Evolutionary conservation across 345 rosid species (phyloP).

Genomic region (Lagerstroemia speciosa): DNA sequence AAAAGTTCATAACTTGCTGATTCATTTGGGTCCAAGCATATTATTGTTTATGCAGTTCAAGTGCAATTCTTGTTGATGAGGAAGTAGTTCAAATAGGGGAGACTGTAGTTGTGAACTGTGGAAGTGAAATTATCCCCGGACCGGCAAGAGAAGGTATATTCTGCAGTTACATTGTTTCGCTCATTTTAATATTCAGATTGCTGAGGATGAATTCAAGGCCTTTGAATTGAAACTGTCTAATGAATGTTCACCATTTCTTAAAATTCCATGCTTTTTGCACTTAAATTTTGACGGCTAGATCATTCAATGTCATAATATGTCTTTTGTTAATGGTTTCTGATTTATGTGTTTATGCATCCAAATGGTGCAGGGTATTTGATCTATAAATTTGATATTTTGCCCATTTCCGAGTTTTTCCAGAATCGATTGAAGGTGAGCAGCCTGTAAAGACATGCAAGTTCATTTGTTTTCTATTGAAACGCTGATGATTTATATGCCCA

Average conservation of each 20-base stretch:
- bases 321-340: background rate
- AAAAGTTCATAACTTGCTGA: background rate
- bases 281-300: too few relatives aligned
- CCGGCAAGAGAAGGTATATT: slow-evolving; percentile 51
- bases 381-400: slow-evolving; percentile 63
- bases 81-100: slow-evolving; percentile 35
- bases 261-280: background rate
- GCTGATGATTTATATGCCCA: slow-evolving; percentile 2
- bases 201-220: background rate
- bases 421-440: slow-evolving; percentile 44
- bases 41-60: slow-evolving; percentile 33
- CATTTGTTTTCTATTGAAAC: slow-evolving; percentile 5
- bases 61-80: slow-evolving; percentile 19
- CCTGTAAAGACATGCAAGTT: background rate
- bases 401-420: slow-evolving; percentile 30
- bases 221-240: too few relatives aligned
- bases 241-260: too few relatives aligned
- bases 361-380: slow-evolving; percentile 43
- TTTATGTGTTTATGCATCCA: background rate
- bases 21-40: background rate
- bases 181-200: background rate
- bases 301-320: slow-evolving; percentile 3
- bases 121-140: slow-evolving; percentile 62
- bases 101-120: slow-evolving; percentile 37
- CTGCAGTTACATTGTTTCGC: slow-evolving; percentile 2